Percentiles rank a stretch among this genome's conserved stretches.
phyloP scores from a whole-genome alignment of 2,329 filamentous ascomycete species.

The Bipolaris sorokiniana region DNA sequence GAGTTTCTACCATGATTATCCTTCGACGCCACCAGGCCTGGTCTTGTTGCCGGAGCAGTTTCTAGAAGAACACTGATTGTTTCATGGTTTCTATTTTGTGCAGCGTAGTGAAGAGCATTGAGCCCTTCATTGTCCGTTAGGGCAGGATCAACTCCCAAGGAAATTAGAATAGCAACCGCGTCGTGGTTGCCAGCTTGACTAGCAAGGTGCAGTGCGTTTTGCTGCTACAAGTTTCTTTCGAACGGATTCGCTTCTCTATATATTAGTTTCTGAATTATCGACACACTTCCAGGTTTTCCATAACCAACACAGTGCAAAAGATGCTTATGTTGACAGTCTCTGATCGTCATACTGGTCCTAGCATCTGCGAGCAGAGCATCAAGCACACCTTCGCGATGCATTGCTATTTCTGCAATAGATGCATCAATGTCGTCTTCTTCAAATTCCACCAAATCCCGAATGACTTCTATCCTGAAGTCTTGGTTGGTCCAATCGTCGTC shows the following conservation, averaged over 20 bases:
- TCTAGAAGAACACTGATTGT: conserved; percentile 13
- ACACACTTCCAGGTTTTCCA: neutral
- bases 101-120: conserved; percentile 18
- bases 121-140: conserved; percentile 13
- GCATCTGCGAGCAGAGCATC: neutral
- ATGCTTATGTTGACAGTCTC: neutral
- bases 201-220: conserved; percentile 17
- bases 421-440: neutral
- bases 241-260: conserved; percentile 17
- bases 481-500: neutral
- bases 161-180: conserved; percentile 13
- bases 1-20: conserved; percentile 7
- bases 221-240: conserved; percentile 9
- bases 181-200: conserved; percentile 12
- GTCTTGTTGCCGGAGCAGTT: neutral
- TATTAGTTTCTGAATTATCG: conserved; percentile 10
- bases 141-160: conserved; percentile 9
- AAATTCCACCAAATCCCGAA: neutral
- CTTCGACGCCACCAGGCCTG: conserved; percentile 9
- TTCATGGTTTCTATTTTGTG: conserved; percentile 10
- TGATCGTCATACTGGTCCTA: neutral
- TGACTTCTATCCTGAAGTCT: neutral
- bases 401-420: neutral
- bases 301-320: neutral
- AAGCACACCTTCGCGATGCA: neutral